Base-by-base conservation (phyloP, 2,329 filamentous ascomycete genomes). In the Amesomyces nigricolor region DNA sequence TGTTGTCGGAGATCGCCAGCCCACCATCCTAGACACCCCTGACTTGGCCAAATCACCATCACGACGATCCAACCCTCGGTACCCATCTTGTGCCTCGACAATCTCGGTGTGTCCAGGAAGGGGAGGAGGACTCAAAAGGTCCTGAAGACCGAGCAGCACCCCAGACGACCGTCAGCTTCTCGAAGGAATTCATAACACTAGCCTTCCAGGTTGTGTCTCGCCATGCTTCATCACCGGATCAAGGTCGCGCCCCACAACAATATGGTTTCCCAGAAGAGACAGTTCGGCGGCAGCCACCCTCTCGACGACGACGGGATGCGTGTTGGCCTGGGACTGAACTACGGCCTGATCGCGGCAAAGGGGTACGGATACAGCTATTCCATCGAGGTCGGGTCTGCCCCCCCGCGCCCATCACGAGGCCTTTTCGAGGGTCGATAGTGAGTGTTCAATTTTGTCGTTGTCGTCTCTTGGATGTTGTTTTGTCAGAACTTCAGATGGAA, bases 291-390 rank as follows among this genome's bases (percentile, higher is more conserved):
- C 16, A 22, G 40, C 22, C 40, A 54, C 46, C 54, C 45, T 3
- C 45, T 62, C 30, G 61, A 59, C 49, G 60, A 61, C 29, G 61
- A 60, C 42, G 56, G 62, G 64, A 45, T 62, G 64, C 50, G 46
- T 17, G 39, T 57, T 35, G 56, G 51, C 13, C 19, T 61, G 45
- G 54, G 56, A 6, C 37, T 58, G 2, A 39, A 47, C 62, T 52
- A 66, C 64, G 49, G 19, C 22, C 32, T 35, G 44, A 51, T 22
- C 32, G 42, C 52, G 13, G 22, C 53, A 11, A 54, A 47, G 16
- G 70, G 70, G 45, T 73, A 73, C 16, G 70, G 70, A 46, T 73
- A 73, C 61, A 66, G 61, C 44, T 73, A 72, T 57, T 66, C 68
- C 0, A 70, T 73, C 56, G 65, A 64, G 59, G 71, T 70, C 43